Evolutionary conservation across 2,329 filamentous ascomycete species (phyloP).

Genomic region (Alternaria angustiovoidea): DNA sequence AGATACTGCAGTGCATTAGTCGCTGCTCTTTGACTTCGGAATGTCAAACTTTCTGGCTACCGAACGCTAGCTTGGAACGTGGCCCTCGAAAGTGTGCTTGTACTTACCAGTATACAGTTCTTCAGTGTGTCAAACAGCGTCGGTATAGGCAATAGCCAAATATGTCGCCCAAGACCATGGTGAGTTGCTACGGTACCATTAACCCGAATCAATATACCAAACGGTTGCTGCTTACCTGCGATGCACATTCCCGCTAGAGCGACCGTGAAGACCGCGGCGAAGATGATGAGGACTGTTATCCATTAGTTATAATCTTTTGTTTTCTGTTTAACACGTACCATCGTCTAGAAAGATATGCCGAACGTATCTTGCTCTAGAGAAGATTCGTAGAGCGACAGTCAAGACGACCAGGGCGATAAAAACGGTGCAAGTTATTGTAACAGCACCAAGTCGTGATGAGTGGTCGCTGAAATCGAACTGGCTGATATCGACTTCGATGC

Average conservation of each 20-base stretch:
- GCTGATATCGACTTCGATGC: constrained; percentile 28
- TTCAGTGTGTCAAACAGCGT: constrained; percentile 25
- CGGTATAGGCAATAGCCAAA: constrained; percentile 28
- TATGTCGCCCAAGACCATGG: constrained; percentile 34
- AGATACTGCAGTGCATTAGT: constrained; percentile 30
- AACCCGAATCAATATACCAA: background rate
- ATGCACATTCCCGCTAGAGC: constrained; percentile 33
- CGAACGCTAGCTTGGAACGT: background rate
- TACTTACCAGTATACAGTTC: constrained; percentile 29
- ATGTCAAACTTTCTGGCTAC: background rate
- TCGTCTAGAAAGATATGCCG: constrained; percentile 37
- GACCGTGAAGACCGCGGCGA: constrained; percentile 35
- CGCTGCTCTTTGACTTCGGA: background rate
- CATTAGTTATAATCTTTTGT: background rate
- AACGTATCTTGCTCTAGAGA: constrained; percentile 29
- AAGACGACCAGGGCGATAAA: constrained; percentile 32
- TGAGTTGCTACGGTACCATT: constrained; percentile 22
- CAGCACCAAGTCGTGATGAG: constrained; percentile 21
- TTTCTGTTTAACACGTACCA: constrained; percentile 15
- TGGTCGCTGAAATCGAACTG: constrained; percentile 33
- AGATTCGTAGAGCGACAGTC: constrained; percentile 33
- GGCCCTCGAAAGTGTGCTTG: background rate
- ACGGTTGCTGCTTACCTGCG: constrained; percentile 24
- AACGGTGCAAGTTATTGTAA: constrained; percentile 26
- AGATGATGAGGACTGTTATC: constrained; percentile 31